Base-by-base conservation (phyloP, 148 eudicot genomes). In the Cornus suecica region DNA sequence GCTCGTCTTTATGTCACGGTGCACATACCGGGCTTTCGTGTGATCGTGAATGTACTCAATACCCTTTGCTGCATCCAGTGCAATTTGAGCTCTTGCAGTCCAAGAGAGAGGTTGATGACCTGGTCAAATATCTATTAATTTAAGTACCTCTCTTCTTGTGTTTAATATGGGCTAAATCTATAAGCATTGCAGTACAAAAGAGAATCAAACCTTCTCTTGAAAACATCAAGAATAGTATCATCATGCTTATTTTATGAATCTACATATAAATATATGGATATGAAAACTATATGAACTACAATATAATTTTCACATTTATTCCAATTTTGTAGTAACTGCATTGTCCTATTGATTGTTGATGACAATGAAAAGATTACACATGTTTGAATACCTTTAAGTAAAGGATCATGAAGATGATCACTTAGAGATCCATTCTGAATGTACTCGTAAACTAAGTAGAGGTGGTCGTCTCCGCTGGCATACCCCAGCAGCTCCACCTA, bases 401-500 rank as follows among this genome's bases (percentile, higher is more conserved):
- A 71, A 26, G 89, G 89, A 69, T 86, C 85, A 75, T 86, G 89
- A 42, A 86, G 80, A 66, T 86, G 89, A 45, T 86, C 87, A 75
- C 78, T 68, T 8, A 86, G 85, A 54, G 85, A 86, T 70, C 87
- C 89, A 72, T 83, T 83, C 26, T 74, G 73, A 71, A 83, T 61
- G 52, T 66, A 83, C 81, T 83, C 87, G 65, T 86, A 86, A 45
- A 86, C 87, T 61, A 86, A 77, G 76, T 81, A 86, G 70, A 86
- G 85, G 81, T 86, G 81, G 75, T 86, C 87, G 9, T 86, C 86
- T 27, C 87, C 89, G 65, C 85, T 83, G 41, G 89, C 86, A 75
- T 81, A 83, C 42, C 89, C 89, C 82, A 86, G 67, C 52, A 86
- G 78, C 82, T 86, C 89, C 67, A 86, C 87, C 87, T 86, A 62